Evolutionary conservation across 345 rosid genomes (phyloP), one percentile per base, ranked within the genome.

Genomic region (Lumnitzera littorea): DNA sequence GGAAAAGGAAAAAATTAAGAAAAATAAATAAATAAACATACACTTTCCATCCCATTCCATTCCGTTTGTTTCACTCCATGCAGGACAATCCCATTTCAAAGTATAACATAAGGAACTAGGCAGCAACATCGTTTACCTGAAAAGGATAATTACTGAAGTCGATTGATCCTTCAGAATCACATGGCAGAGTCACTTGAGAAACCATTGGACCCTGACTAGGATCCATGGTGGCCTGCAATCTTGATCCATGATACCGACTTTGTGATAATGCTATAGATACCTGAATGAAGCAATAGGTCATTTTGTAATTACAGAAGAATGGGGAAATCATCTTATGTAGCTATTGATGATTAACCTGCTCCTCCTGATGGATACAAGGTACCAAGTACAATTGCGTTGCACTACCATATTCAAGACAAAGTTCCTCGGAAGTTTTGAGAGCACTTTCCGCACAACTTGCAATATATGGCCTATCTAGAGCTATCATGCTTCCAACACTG

Each of bases 331-430:
- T 17, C 4, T 24, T 10, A 0, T n/a, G 23, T 24, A 49, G 13
- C 29, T 48, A 52, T 52, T 36, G 13, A 47, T 6, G 50, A 63
- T 82, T 55, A 74, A 86, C 97, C 64, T 76, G 94, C 71, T 90
- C 97, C 71, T 84, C 96, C 1, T 84, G 91, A 61, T 82, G 83
- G 72, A 80, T 67, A 67, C 79, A 77, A 60, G 99, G 99, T 69
- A 81, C 91, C 58, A 88, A 69, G 71, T 80, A 94, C 53, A 86
- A 74, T 64, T 94, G 96, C 58, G 99, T 94, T 58, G 94, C 96
- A 56, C 91, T 87, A 41, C 97, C 99, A 77, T 86, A 94, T 78
- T 94, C 99, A 68, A 94, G 95, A 61, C 87, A 90, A 67, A 86
- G 65, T 60, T 80, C 80, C 66, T 73, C 82, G 41, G 63, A 67